Conservation (phyloP, 805 yeast genomes). For the Candida manassasensis region DNA sequence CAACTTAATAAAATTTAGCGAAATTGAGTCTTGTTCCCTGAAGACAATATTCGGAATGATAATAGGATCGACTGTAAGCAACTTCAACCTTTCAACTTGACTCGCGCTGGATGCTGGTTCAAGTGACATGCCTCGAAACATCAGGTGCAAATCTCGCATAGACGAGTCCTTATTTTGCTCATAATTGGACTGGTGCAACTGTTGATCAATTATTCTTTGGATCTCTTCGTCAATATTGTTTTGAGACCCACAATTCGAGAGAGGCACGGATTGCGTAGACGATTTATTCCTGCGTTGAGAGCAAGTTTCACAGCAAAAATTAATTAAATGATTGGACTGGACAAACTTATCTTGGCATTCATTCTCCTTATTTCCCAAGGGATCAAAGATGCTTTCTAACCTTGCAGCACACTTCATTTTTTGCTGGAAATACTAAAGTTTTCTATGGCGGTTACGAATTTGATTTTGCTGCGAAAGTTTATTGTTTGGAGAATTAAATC, state of each 20-base stretch:
- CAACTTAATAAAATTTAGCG: constrained; percentile 12
- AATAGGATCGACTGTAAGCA: background rate
- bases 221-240: background rate
- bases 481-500: no score
- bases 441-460: no score
- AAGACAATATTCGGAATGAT: constrained; percentile 5
- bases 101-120: constrained; percentile 1
- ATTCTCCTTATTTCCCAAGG: background rate
- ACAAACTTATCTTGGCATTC: background rate
- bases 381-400: background rate
- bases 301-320: background rate
- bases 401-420: background rate
- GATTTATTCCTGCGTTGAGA: background rate
- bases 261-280: background rate
- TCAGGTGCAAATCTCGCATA: background rate
- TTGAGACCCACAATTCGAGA: background rate
- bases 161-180: background rate
- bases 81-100: background rate
- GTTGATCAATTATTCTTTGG: background rate
- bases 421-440: no score
- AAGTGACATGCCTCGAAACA: constrained; percentile 1
- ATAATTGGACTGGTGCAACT: background rate
- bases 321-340: background rate
- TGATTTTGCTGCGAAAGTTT: no score
- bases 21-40: constrained; percentile 2